Evolutionary conservation across 1,284 basidiomycete species (phyloP).

Genomic region (Vanrija pseudolonga): DNA sequence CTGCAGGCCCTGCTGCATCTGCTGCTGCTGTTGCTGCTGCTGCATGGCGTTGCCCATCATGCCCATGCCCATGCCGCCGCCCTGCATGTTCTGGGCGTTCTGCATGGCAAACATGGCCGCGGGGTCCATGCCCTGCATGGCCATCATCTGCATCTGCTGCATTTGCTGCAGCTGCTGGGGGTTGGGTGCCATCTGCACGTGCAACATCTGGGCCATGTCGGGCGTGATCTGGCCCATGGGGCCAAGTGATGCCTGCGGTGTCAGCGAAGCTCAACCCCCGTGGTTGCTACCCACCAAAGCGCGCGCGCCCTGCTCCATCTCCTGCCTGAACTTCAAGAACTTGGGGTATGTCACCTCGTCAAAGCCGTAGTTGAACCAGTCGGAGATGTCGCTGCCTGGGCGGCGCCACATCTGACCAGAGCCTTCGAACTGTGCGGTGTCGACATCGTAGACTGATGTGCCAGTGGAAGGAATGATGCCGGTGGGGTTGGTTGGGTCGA

Average conservation of each 20-base stretch:
- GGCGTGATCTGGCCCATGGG: slow-evolving; percentile 31
- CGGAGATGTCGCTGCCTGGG: slow-evolving; percentile 87
- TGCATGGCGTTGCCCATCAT: slow-evolving; percentile 14
- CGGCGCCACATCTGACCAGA: slow-evolving; percentile 79
- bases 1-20: background rate
- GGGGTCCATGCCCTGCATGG: slow-evolving; percentile 44
- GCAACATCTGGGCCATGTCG: slow-evolving; percentile 32
- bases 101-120: slow-evolving; percentile 37
- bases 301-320: slow-evolving; percentile 61
- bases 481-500: slow-evolving; percentile 61
- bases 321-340: slow-evolving; percentile 80
- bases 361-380: slow-evolving; percentile 99
- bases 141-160: slow-evolving; percentile 39
- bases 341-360: slow-evolving; percentile 94
- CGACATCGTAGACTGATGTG: slow-evolving; percentile 82
- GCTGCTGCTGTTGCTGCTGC: slow-evolving; percentile 1
- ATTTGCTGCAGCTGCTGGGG: slow-evolving; percentile 37
- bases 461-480: slow-evolving; percentile 58
- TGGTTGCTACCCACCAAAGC: slow-evolving; percentile 39
- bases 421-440: slow-evolving; percentile 73
- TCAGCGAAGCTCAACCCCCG: background rate
- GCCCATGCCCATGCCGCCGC: slow-evolving; percentile 18
- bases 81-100: slow-evolving; percentile 17
- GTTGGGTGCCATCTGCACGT: slow-evolving; percentile 47
- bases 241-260: slow-evolving; percentile 28